Base-by-base conservation (phyloP, 2,329 filamentous ascomycete genomes). In the Scedosporium apiospermum region DNA sequence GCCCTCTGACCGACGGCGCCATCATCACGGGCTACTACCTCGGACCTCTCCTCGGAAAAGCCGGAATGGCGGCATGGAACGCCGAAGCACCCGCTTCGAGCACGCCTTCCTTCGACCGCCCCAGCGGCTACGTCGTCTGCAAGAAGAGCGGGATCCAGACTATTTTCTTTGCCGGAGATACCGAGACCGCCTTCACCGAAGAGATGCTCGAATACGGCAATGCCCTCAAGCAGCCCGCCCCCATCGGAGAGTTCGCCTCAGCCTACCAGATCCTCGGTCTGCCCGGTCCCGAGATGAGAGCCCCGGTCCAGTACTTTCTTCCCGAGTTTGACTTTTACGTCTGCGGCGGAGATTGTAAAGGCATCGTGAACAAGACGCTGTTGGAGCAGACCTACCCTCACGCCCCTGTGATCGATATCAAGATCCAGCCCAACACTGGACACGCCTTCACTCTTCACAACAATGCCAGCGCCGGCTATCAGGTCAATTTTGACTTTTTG, bases 21-120 rank as follows among this genome's bases (percentile, higher is more conserved):
- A 71, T 82, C 55, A 73, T 86, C 4, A 85, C 82, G 1, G 83
- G 82, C 3, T 86, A 71, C 62, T 65, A 74, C 18, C 59, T 71
- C 16, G 73, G 68, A 65, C 63, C 63, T n/a, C 58, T 66, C 23
- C 63, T 67, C 44, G 60, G 60, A 51, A 63, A 55, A 14, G 62
- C 66, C 38, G 61, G 63, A n/a, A 65, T 65, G n/a, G 58, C 63
- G 21, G 51, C 58, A 5, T 70, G 65, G 51, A 65, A 66, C 53
- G 63, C 63, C 63, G 69, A 70, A 18, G 16, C 16, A n/a, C 68
- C 68, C 10, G 61, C 64, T 3, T 44, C 65, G 30, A 59, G 63
- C 38, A 65, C 68, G 41, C 67, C 68, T 12, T 65, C 66, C 21
- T 69, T 67, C 44, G 64, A 57, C 16, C 62, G 66, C n/a, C 64